Evolutionary conservation across 176 grass and related monocot species (phyloP).

Genomic region (Carex cristatella): DNA sequence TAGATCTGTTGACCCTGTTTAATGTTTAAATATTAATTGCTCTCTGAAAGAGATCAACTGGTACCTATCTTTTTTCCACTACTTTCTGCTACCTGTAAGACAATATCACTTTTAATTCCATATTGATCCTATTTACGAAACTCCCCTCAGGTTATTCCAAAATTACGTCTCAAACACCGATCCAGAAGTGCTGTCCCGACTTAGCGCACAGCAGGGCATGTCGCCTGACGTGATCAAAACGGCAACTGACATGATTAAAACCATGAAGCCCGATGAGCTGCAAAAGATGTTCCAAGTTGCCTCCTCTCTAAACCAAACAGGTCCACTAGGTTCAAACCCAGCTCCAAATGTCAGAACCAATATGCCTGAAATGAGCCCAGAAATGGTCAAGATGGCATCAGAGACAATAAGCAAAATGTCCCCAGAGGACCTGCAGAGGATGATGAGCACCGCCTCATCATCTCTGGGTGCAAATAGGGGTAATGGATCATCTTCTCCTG

Average conservation of each 20-base stretch:
- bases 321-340: background rate
- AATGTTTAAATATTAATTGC: constrained; percentile 1
- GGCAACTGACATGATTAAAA: constrained; percentile 62
- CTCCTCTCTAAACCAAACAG: constrained; percentile 55
- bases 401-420: constrained; percentile 78
- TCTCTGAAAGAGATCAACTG: background rate
- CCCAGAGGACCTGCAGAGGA: constrained; percentile 77
- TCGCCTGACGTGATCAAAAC: constrained; percentile 80
- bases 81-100: background rate
- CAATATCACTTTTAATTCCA: background rate
- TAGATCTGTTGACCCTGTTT: background rate
- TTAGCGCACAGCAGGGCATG: constrained; percentile 66
- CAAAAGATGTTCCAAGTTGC: constrained; percentile 81
- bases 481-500: constrained; percentile 24
- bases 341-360: constrained; percentile 53
- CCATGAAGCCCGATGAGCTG: constrained; percentile 89
- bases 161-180: constrained; percentile 44
- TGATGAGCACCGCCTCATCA: constrained; percentile 57
- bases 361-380: constrained; percentile 86
- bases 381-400: constrained; percentile 85
- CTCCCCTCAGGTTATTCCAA: constrained; percentile 48
- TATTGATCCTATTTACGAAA: constrained; percentile 22
- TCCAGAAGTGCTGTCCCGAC: constrained; percentile 34
- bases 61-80: background rate
- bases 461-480: constrained; percentile 28